A percentile compares a stretch with the other conserved stretches of the same genome.
phyloP scores from a whole-genome alignment of 805 yeast genomes.

The Lipomyces spencermartinsiae region DNA sequence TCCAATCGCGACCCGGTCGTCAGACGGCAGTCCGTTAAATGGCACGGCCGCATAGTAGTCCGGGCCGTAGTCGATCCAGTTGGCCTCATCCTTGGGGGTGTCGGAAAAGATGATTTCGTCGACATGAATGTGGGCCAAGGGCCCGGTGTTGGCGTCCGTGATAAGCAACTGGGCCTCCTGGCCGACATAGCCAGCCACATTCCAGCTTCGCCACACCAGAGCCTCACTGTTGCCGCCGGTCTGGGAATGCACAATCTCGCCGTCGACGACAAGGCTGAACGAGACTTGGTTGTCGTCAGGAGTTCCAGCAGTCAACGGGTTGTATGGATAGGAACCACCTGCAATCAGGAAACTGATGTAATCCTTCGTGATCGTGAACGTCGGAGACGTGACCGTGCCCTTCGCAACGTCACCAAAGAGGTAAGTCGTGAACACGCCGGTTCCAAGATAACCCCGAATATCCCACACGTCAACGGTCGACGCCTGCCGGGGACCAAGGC shows the following conservation, averaged over 20 bases:
- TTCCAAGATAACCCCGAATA: background rate
- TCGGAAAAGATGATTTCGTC: conserved; percentile 16
- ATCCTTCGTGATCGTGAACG: conserved; percentile 7
- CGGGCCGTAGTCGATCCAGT: conserved; percentile 24
- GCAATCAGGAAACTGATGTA: conserved; percentile 13
- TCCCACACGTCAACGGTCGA: conserved; percentile 4
- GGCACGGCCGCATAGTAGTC: conserved; percentile 49
- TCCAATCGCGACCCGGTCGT: conserved; percentile 48
- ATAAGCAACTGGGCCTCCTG: conserved; percentile 4
- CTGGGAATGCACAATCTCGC: conserved; percentile 7
- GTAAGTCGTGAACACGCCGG: conserved; percentile 4
- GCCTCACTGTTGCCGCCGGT: conserved; percentile 8
- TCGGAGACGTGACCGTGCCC: conserved; percentile 16
- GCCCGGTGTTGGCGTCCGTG: conserved; percentile 12
- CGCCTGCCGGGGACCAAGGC: conserved; percentile 15
- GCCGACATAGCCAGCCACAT: conserved; percentile 9
- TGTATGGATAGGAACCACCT: conserved; percentile 14
- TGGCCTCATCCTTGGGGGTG: conserved; percentile 15
- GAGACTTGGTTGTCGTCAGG: conserved; percentile 2
- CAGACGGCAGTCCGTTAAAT: conserved; percentile 44
- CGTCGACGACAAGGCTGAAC: conserved; percentile 11
- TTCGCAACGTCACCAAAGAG: conserved; percentile 4
- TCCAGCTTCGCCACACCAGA: conserved; percentile 11
- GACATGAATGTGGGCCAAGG: conserved; percentile 14
- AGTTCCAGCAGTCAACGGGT: conserved; percentile 3